Base-by-base conservation (phyloP, 148 eudicot genomes). In the Rhododendron ferrugineum region DNA sequence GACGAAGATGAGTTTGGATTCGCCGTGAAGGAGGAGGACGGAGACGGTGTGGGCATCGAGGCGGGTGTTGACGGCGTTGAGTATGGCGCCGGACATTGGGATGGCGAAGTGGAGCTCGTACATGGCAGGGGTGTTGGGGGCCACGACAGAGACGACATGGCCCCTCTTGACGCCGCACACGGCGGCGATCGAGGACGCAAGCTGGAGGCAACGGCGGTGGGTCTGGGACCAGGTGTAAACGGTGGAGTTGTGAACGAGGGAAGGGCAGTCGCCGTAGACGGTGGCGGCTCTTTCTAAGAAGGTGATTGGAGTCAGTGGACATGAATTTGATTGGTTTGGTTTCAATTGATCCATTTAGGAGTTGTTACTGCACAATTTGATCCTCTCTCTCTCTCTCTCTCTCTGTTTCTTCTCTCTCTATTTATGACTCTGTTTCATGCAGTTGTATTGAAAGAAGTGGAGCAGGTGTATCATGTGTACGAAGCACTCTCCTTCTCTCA, bases 51-150 rank as follows among this genome's bases (percentile, higher is more conserved):
- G 91, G 42, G 92, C 79, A 76, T 92, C 89, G 36, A 92, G 93
- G 26, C 94, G 93, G 75, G 90, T 92, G 36, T 92, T 92, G 70
- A 92, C 77, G 85, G 84, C 88, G 73, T 92, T 92, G 56, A 92
- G 90, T 7, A 91, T 47, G 0, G 93, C 90, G 23, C 94, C 97
- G 26, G 94, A 64, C 94, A 94, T 93, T 7, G 97, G 97, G 15
- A 93, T 90, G 23, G 96, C 94, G 74, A 94, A 95, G 26, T 94
- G 95, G 72, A 94, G 92, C 87, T 95, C 97, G 82, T 90, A 93
- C 81, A 89, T 86, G 44, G 98, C 97, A 0, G 97, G 98, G 20
- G 89, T 84, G 72, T 95, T 95, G 1, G 97, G 97, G 42, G 95
- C 94, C 37, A 95, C n/a, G 20, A 93, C 92, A 32, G 97, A 93